Percentiles rank a stretch among this genome's conserved stretches.
Evolutionary conservation across 345 rosid species (phyloP).

Genomic region (Salix koriyanagi): DNA sequence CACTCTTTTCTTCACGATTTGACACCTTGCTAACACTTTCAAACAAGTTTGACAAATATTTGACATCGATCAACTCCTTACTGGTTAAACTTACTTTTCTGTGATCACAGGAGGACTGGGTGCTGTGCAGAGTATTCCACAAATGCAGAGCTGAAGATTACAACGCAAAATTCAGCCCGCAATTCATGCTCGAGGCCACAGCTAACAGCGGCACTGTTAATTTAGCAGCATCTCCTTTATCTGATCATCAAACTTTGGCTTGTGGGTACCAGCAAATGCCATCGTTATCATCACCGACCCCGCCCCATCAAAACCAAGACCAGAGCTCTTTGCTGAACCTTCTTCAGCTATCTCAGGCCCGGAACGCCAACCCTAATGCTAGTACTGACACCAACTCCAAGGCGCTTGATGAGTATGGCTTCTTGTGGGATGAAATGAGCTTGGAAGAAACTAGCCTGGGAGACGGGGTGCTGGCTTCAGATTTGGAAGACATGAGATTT

Average conservation of each 20-base stretch:
- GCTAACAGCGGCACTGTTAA: constrained; percentile 13
- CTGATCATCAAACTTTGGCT: constrained; percentile 1
- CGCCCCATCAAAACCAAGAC: constrained; percentile 27
- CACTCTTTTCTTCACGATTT: background rate
- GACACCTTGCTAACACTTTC: background rate
- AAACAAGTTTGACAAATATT: background rate
- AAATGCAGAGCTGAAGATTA: constrained; percentile 48
- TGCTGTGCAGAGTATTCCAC: constrained; percentile 81
- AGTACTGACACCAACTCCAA: constrained; percentile 29
- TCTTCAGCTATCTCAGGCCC: constrained; percentile 37
- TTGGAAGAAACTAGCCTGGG: constrained; percentile 37
- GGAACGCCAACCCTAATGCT: constrained; percentile 1
- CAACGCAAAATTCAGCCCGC: constrained; percentile 21
- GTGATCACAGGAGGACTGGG: constrained; percentile 84
- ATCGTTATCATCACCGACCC: constrained; percentile 20
- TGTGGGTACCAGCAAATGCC: constrained; percentile 29
- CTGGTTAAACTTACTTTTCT: background rate
- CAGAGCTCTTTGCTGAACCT: constrained; percentile 35
- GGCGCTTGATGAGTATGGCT: constrained; percentile 34
- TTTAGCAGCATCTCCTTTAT: constrained; percentile 15
- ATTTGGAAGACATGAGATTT: constrained; percentile 37
- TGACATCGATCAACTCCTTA: background rate
- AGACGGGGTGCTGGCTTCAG: constrained; percentile 36
- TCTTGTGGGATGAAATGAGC: constrained; percentile 48
- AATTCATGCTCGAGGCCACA: constrained; percentile 27